Base-by-base conservation (phyloP, 2,329 filamentous ascomycete genomes). In the Mycosphaerella arachidis region DNA sequence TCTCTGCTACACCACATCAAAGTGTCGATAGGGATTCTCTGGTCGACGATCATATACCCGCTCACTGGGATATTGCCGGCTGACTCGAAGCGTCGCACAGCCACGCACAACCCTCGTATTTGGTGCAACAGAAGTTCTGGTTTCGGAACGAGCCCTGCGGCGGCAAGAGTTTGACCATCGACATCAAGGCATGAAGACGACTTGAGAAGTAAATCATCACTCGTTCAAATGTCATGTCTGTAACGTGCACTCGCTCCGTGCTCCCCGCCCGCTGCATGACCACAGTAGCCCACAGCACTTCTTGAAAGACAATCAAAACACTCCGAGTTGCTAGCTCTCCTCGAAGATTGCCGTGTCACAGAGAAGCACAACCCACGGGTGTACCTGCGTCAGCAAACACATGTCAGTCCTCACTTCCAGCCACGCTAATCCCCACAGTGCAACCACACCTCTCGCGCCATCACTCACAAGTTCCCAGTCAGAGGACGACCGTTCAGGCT, bases 191-290 rank as follows among this genome's bases (percentile, higher is more conserved):
- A n/a, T 43, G 4, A 8, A 43, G 35, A 43, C 40, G 8, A 43
- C 40, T 43, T 43, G 6, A 43, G 40, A 43, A 43, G 16, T 43
- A n/a, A 18, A 8, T 13, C n/a, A 43, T 43, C 40, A 43, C 40
- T 43, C 40, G 40, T n/a, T 43, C 13, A 43, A 43, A 43, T 43
- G 4, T 18, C 40, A 43, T 18, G 16, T n/a, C 40, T n/a, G 40
- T 43, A 43, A 6, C 18, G 40, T 43, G 4, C 40, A 43, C 40
- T 43, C 65, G 69, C 4, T 73, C 73, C 9, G 73, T 67, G 13
- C 65, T 68, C 18, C 66, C 67, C 13, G 66, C 69, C 51, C 75
- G 65, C 35, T 72, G 71, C 58, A 74, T 77, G 69, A 76, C 75
- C 55, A 75, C 75, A 30, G 71, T 74, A 58, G 73, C 75, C 2